Evolutionary conservation across 192 early-diverging fungal genomes (phyloP).

Genomic region (Fimicolochytrium jonesii): DNA sequence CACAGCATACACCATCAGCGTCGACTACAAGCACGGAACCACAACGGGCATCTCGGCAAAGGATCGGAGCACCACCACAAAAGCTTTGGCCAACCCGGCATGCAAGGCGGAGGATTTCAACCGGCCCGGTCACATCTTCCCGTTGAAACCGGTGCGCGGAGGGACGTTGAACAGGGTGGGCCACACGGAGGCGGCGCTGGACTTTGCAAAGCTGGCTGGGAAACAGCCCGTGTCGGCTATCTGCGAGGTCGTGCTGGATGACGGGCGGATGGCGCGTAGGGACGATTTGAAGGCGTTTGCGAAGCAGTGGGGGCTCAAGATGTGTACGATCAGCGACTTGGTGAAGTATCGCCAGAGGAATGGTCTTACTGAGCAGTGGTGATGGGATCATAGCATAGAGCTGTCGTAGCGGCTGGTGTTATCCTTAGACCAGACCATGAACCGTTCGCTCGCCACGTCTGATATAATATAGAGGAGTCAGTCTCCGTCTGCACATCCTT

Average conservation of each 20-base stretch:
- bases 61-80: constrained; percentile 79
- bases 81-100: constrained; percentile 68
- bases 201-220: constrained; percentile 82
- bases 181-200: constrained; percentile 90
- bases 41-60: constrained; percentile 95
- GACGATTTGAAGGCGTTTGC: constrained; percentile 87
- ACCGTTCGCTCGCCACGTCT: too few species aligned
- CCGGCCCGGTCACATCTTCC: constrained; percentile 92
- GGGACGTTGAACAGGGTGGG: constrained; percentile 85
- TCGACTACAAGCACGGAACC: constrained; percentile 78
- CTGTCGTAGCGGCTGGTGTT: too few species aligned
- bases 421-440: too few species aligned
- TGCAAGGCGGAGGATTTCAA: constrained; percentile 64
- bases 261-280: constrained; percentile 90
- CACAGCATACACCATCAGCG: constrained; percentile 92
- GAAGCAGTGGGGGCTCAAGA: constrained; percentile 72
- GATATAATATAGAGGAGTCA: too few species aligned
- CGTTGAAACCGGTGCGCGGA: constrained; percentile 75
- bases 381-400: too few species aligned
- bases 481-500: too few species aligned
- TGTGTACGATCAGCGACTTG: constrained; percentile 88
- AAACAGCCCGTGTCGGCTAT: constrained; percentile 84
- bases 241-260: constrained; percentile 87
- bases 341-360: constrained; percentile 67
- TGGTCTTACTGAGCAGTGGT: constrained; percentile 28